Conservation (phyloP, 2,329 filamentous ascomycete genomes). For the Cercospora sojina region DNA sequence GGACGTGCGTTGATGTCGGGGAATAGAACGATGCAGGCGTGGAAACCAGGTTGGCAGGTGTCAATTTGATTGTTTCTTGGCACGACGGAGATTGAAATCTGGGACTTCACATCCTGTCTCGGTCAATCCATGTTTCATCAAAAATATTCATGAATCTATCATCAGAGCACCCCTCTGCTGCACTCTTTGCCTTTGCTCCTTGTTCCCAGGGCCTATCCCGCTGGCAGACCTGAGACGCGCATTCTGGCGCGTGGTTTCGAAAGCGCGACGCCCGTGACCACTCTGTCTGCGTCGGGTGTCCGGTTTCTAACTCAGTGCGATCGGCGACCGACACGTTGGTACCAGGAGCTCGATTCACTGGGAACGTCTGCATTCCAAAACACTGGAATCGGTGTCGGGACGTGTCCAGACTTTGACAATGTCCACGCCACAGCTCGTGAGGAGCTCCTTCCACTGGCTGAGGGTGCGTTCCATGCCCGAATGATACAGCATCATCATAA, state of each 20-base stretch:
- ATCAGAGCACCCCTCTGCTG: not conserved
- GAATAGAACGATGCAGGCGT: not conserved
- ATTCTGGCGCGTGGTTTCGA: not conserved
- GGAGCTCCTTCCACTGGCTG: conserved; percentile 11
- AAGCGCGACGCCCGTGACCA: not conserved
- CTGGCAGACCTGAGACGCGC: not conserved
- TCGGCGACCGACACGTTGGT: not conserved
- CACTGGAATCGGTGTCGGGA: conserved; percentile 13
- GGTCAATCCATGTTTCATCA: not conserved
- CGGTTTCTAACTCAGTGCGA: not conserved
- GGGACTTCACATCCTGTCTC: not conserved
- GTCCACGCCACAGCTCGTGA: conserved; percentile 9
- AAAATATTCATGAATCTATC: not conserved
- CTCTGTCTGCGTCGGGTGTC: not conserved
- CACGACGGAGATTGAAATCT: not conserved
- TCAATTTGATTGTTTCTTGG: not conserved
- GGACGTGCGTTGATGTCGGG: not conserved
- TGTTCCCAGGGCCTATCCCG: not conserved
- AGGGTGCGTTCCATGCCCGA: conserved; percentile 15
- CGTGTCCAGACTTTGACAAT: conserved; percentile 18
- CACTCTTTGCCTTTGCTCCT: not conserved
- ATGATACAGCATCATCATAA: conserved; percentile 19
- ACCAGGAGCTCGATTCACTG: not conserved
- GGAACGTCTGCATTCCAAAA: conserved; percentile 10
- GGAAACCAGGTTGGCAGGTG: not conserved